These are phyloP conservation scores for Colletotrichum cordylinicola DNA, from an alignment of 2,329 filamentous ascomycete genomes.

Conservation along the genomic window DNA sequence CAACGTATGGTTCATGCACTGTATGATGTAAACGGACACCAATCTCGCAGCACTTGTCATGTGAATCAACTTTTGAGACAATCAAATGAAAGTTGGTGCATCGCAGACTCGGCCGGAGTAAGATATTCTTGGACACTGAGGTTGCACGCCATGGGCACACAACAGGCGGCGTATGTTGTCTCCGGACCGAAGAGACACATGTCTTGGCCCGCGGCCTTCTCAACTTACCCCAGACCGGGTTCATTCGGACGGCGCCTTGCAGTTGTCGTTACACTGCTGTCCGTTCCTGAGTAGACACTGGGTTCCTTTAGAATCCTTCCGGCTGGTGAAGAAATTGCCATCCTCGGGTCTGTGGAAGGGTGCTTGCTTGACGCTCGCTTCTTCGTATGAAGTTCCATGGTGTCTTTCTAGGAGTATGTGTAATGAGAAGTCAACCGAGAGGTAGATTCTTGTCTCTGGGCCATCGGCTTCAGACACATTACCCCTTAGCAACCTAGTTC, in stretches of 20 bases:
- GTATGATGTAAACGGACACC: neutral
- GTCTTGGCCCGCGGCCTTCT: slow-evolving; percentile 1
- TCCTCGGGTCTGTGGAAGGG: neutral
- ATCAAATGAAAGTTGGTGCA: neutral
- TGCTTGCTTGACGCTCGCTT: neutral
- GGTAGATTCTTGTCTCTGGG: neutral
- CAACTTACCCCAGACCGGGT: neutral
- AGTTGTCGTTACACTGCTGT: neutral
- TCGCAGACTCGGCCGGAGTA: neutral
- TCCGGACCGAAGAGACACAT: neutral
- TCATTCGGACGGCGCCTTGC: neutral
- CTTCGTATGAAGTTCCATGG: neutral
- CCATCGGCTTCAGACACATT: neutral
- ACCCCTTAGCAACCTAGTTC: neutral
- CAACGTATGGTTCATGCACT: neutral
- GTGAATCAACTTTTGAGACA: neutral
- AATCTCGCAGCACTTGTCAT: neutral
- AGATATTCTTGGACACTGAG: slow-evolving; percentile 6
- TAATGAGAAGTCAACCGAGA: neutral
- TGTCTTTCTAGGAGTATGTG: neutral
- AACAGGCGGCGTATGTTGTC: neutral
- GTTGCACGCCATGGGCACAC: neutral
- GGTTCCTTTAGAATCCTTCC: neutral
- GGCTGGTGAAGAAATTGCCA: neutral
- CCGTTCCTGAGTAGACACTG: neutral